Base-by-base conservation (phyloP, 768 basidiomycete genomes). In the Podaxis sp. region DNA sequence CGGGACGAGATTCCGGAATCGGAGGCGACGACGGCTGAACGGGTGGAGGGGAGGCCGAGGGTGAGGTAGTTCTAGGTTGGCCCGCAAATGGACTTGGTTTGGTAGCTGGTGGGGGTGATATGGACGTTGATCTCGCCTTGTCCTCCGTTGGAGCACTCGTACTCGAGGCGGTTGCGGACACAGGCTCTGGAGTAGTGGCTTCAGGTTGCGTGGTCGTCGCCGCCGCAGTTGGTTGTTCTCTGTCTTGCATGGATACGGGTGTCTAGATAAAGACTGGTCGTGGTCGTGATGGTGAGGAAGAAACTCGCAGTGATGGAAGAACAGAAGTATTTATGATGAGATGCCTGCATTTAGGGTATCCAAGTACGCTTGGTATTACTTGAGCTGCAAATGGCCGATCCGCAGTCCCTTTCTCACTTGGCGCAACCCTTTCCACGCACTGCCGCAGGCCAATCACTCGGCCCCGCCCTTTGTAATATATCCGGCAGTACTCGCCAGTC, bases 241-340 rank as follows among this genome's bases (percentile, higher is more conserved):
- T 55, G 47, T 56, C 61, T 17, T 24, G 24, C 61, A 62, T 62
- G 17, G 46, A 19, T 41, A 29, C 36, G 41, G 46, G 46, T 37
- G 47, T 17, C 47, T 41, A 8, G 22, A 57, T 11, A 19, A 54
- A 17, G 5, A 11, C n/a, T 41, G 38, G 55, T 57, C 12, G 55
- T 57, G 38, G 41, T 57, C 15, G 57, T 36, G 46, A 57, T 47
- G 50, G 24, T 27, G 53, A 25, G 12, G 37, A 46, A 17, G 43
- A 46, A n/a, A 19, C 50, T 19, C 27, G 49, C 41, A n/a, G 40
- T 60, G 59, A 52, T 43, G 59, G 51, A 52, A 53, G 58, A 13
- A 37, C 9, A 24, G 43, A 15, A 43, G 12, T 15, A 43, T 43
- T 33, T 24, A 11, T 25, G 22, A 24, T 50, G 49, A 50, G 19